Percentiles rank a stretch among this genome's conserved stretches.
Conservation (phyloP, 345 rosid genomes). For the Dipteronia sinensis region DNA sequence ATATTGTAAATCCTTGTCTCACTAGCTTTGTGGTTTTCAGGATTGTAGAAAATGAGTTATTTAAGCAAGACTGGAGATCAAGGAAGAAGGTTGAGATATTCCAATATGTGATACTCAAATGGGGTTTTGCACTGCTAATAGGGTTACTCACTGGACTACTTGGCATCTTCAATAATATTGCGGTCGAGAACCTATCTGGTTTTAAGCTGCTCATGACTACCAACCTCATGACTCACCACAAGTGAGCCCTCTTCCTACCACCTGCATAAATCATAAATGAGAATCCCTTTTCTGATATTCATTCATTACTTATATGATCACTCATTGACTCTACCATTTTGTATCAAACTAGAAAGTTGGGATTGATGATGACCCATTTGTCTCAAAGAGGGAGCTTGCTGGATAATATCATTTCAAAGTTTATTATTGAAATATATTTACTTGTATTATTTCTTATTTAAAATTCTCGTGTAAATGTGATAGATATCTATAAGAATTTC, state of each 20-base stretch:
- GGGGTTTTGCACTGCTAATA: conserved; percentile 41
- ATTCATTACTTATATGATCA: too few relatives aligned
- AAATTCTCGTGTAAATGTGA: too few relatives aligned
- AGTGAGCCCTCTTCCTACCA: conserved; percentile 28
- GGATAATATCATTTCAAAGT: too few relatives aligned
- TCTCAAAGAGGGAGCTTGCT: too few relatives aligned
- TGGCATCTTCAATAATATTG: conserved; percentile 41
- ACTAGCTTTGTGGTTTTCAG: conserved; percentile 25
- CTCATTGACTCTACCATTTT: too few relatives aligned
- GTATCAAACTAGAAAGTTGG: too few relatives aligned
- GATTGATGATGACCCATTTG: too few relatives aligned
- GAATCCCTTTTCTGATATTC: neutral
- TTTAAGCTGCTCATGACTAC: conserved; percentile 41
- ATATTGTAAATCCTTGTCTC: neutral
- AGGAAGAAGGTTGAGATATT: conserved; percentile 41
- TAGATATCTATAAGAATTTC: too few relatives aligned
- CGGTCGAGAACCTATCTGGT: conserved; percentile 48
- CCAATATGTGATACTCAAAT: conserved; percentile 47
- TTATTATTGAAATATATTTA: too few relatives aligned
- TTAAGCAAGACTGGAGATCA: conserved; percentile 52
- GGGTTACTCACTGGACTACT: conserved; percentile 39
- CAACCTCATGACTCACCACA: conserved; percentile 27
- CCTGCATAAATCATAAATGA: neutral
- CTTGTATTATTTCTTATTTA: too few relatives aligned
- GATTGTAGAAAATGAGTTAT: conserved; percentile 46